phyloP scores from a whole-genome alignment of 2,329 filamentous ascomycete species.

The Colletotrichum sp. region DNA sequence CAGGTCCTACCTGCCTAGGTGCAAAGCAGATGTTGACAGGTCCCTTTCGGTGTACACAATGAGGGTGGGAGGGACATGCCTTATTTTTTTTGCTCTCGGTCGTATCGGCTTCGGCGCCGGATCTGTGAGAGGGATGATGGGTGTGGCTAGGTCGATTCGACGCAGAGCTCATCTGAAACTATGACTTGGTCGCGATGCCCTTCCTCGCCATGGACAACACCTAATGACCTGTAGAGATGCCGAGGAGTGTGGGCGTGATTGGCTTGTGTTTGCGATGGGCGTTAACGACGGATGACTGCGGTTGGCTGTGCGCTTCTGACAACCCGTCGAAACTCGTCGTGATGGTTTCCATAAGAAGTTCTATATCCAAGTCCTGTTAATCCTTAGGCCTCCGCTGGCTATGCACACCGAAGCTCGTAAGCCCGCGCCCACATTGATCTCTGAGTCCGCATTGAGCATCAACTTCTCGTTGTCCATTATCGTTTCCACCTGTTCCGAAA shows the following conservation, averaged over 20 bases:
- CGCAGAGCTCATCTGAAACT: slow-evolving; percentile 8
- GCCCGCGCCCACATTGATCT: not conserved
- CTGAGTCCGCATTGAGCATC: not conserved
- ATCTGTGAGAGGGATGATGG: not conserved
- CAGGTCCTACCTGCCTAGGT: not conserved
- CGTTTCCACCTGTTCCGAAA: not conserved
- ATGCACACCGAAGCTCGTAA: not conserved
- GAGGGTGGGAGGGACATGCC: not conserved
- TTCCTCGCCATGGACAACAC: not conserved
- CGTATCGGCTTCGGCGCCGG: not conserved
- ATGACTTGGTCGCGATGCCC: not conserved
- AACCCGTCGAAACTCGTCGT: not conserved
- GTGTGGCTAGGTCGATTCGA: not conserved
- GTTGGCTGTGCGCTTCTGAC: not conserved
- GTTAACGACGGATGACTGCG: not conserved
- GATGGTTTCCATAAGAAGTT: not conserved
- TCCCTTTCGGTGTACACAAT: not conserved
- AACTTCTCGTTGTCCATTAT: not conserved
- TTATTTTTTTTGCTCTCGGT: not conserved
- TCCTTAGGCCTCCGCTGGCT: not conserved
- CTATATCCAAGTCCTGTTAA: not conserved
- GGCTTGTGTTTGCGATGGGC: not conserved
- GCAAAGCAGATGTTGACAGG: not conserved
- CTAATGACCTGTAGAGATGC: not conserved
- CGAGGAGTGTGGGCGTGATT: not conserved